Evolutionary conservation across 805 yeast genomes (phyloP), one percentile per base, ranked within the genome.

Genomic region (Kregervanrija delftensis): DNA sequence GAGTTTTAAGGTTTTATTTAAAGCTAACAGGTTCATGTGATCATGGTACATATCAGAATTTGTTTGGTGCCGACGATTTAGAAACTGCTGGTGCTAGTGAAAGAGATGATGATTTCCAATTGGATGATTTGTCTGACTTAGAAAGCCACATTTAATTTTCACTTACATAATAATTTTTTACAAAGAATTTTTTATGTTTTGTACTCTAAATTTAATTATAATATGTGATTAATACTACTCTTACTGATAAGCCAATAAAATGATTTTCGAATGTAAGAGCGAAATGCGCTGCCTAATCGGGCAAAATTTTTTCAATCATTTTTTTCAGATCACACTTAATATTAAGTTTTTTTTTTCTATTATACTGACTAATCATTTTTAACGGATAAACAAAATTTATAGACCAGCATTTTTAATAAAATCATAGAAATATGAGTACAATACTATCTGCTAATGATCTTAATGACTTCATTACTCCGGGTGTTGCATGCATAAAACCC

Each of bases 401-500:
- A 35, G 17, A 15, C 14, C n/a, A 11, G 5, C 14, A 13, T 35
- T 16, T 35, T 12, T 35, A 33, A 42, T 22, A 14, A 35, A n/a
- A 30, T 30, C 33, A 16, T 6, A 11, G 16, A 33, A 40, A 15
- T 3, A 89, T 90, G 98, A 84, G 95, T 65, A 88, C 96, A 1
- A 68, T 90, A 36, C 71, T 91, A 43, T 84, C 95, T 8, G 90
- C 88, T 16, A 93, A 86, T 46, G 97, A 93, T 58, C 68, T 93
- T 46, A 93, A 93, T 64, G 99, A 93, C 65, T 93, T 89, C 66
- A 91, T 93, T 37, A 75, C 86, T 31, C 99, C 98, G 0, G 95
- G 96, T 0, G 81, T 86, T 28, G 98, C 96, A 0, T 93, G 99
- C 61, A 83, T 90, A 44, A 93, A 88, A 65, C 96, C 98, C 0